Conservation (phyloP, 2,329 filamentous ascomycete genomes). For the Penicillium sp. region DNA sequence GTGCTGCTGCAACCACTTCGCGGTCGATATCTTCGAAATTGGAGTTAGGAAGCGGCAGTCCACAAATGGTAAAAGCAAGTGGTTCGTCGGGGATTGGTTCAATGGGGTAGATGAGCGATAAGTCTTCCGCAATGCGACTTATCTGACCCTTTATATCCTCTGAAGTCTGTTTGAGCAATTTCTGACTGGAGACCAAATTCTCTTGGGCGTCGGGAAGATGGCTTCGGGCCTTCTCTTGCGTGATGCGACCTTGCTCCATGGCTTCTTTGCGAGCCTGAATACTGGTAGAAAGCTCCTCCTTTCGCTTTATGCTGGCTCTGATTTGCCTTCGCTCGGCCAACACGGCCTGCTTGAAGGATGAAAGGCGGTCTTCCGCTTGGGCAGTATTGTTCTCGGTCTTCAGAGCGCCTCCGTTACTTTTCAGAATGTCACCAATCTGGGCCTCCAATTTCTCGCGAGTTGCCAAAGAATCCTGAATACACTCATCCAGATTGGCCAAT, state of each 20-base stretch:
- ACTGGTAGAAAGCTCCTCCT: constrained; percentile 64
- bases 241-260: constrained; percentile 60
- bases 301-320: constrained; percentile 56
- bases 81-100: constrained; percentile 60
- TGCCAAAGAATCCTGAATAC: constrained; percentile 80
- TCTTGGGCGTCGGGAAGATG: constrained; percentile 60
- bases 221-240: constrained; percentile 55
- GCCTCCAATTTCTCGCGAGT: constrained; percentile 68
- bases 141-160: constrained; percentile 78
- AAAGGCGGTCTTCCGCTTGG: constrained; percentile 39
- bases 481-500: constrained; percentile 80
- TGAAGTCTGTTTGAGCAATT: constrained; percentile 51
- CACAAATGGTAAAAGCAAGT: constrained; percentile 78
- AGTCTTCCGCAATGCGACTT: constrained; percentile 78
- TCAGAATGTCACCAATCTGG: constrained; percentile 63
- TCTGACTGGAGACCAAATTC: constrained; percentile 55
- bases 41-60: constrained; percentile 73
- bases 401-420: constrained; percentile 34
- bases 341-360: constrained; percentile 50
- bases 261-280: constrained; percentile 62
- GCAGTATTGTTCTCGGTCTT: constrained; percentile 33
- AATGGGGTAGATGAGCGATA: constrained; percentile 76
- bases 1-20: constrained; percentile 70
- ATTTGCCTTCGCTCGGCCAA: constrained; percentile 62
- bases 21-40: constrained; percentile 63